Percentiles rank a stretch among this genome's conserved stretches.
phyloP scores from a whole-genome alignment of 768 basidiomycete genomes.

The Auriculariales sp. region DNA sequence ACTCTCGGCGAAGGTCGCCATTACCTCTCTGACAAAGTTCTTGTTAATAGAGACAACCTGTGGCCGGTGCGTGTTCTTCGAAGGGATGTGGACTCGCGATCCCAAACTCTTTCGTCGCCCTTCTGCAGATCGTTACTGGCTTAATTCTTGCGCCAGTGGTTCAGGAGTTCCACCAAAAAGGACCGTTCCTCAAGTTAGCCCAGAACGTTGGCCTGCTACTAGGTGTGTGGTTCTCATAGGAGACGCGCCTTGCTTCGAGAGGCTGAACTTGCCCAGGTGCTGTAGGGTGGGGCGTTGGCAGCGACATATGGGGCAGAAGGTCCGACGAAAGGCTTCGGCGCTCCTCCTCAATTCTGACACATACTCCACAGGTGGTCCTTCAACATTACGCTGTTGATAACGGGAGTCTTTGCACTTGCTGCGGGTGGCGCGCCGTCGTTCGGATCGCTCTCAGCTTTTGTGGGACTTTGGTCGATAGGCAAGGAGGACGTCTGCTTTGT shows the following conservation, averaged over 20 bases:
- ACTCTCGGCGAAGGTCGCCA: neutral
- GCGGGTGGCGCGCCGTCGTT: conserved; percentile 23
- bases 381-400: conserved; percentile 55
- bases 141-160: conserved; percentile 50
- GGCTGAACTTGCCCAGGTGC: conserved; percentile 64
- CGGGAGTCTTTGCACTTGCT: conserved; percentile 48
- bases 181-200: conserved; percentile 47
- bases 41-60: conserved; percentile 52
- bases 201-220: conserved; percentile 60
- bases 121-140: conserved; percentile 40
- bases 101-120: neutral
- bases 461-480: conserved; percentile 50
- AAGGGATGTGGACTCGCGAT: neutral
- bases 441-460: conserved; percentile 33
- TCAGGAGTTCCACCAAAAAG: conserved; percentile 47
- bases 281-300: conserved; percentile 51
- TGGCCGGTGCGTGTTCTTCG: conserved; percentile 56
- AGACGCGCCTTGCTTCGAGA: neutral
- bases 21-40: neutral
- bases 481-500: too few species aligned
- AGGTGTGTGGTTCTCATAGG: conserved; percentile 17
- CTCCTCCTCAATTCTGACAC: neutral
- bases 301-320: conserved; percentile 61
- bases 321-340: conserved; percentile 10
- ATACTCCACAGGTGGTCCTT: conserved; percentile 37